These are phyloP conservation scores for Moricandia arvensis DNA, from an alignment of 345 rosid species.

Conservation along the genomic window DNA sequence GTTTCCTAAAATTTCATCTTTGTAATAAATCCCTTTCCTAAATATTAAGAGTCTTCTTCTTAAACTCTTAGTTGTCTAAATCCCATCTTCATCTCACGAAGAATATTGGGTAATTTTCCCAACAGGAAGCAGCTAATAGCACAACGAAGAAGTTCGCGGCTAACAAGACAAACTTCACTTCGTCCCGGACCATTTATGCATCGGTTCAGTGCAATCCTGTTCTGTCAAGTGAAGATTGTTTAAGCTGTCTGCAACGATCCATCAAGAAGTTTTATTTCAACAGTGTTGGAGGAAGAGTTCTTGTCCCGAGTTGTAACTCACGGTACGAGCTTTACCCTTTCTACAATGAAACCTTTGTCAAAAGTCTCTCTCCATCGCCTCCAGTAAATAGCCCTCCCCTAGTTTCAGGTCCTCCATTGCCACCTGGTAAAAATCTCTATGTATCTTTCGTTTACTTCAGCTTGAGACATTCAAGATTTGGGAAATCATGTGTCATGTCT, in stretches of 20 bases:
- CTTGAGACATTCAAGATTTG: not conserved
- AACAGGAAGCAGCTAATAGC: constrained; percentile 28
- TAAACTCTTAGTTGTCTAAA: too few species aligned
- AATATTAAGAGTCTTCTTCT: too few species aligned
- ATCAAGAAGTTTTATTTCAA: not conserved
- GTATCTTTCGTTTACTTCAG: not conserved
- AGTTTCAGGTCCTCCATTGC: constrained; percentile 9
- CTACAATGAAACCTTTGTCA: constrained; percentile 6
- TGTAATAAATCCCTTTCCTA: too few species aligned
- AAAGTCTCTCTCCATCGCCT: constrained; percentile 1
- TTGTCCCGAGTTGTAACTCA: constrained; percentile 43
- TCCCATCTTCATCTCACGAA: too few species aligned
- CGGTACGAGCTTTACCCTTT: constrained; percentile 52
- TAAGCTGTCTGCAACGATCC: constrained; percentile 25
- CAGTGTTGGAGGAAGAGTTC: constrained; percentile 54
- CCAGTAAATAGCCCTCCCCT: not conserved
- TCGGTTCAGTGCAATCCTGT: constrained; percentile 52
- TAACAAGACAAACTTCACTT: constrained; percentile 12
- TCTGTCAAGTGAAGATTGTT: constrained; percentile 31
- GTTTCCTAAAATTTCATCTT: too few species aligned
- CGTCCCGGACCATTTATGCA: too few species aligned
- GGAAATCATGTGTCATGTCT: not conserved
- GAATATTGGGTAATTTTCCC: too few species aligned
- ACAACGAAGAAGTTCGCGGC: not conserved
- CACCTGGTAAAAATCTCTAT: not conserved